Base-by-base conservation (phyloP, 768 basidiomycete genomes). In the Naganishia friedmannii region DNA sequence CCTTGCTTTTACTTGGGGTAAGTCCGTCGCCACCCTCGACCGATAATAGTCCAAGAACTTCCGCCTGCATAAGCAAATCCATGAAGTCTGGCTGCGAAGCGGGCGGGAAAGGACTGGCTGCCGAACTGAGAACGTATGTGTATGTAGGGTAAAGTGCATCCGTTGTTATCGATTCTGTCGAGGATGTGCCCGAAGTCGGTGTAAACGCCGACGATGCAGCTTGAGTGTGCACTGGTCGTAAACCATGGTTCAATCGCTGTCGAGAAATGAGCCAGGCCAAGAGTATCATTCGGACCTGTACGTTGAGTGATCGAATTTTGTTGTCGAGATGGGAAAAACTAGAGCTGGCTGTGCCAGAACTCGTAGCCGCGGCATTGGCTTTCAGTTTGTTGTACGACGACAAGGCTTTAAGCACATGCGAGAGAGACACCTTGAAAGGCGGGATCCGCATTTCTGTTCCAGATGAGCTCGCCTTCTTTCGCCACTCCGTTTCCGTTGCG, bases 251-350 rank as follows among this genome's bases (percentile, higher is more conserved):
- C 9, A 37, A 26, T n/a, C 69, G 72, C 34, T 65, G 68, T 21
- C 57, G 48, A 23, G 70, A 56, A 51, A 82, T 66, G 45, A 82
- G 71, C 46, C 79, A 72, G 1, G 80, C 74, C 7, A 81, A 74
- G 17, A 82, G 73, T 29, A 81, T 77, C 72, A 81, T 79, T 46
- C 79, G 78, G 21, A 79, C 80, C 65, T 82, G 81, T 9, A 82
- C 67, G 56, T 77, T 78, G 53, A 82, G 78, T 1, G 77, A 74
- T 13, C 77, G 72, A 67, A 82, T 77, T 73, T 80, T 81, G 58
- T 72, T 74, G 46, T 70, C 70, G 3, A 76, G 69, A 1, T 72
- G 72, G 13, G 74, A 69, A 12, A 68, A 67, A 7, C 66, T 45
- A 1, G 69, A 46, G 23, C 31, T 39, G 23, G 19, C n/a, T 21